Evolutionary conservation across 805 yeast species (phyloP).

Genomic region (Kazachstania martiniae): DNA sequence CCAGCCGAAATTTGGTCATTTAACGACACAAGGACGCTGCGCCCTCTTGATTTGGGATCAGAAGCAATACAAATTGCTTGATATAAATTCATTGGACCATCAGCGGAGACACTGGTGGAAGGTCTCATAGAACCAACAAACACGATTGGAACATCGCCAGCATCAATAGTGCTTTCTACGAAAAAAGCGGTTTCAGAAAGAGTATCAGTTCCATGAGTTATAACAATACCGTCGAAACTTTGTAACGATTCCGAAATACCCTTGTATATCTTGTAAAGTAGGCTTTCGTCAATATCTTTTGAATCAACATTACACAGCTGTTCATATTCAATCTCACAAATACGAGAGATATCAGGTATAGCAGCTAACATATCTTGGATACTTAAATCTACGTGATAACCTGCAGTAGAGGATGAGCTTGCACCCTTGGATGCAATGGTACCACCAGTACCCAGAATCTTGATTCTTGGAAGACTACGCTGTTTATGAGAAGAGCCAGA

Average conservation of each 20-base stretch:
- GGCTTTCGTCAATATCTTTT: constrained; percentile 39
- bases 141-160: constrained; percentile 46
- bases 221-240: constrained; percentile 46
- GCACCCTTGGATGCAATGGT: constrained; percentile 47
- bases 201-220: constrained; percentile 66
- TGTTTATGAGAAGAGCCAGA: background rate
- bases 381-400: constrained; percentile 42
- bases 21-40: constrained; percentile 55
- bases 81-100: constrained; percentile 63
- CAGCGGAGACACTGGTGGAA: constrained; percentile 56
- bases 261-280: constrained; percentile 36
- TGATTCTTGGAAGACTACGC: constrained; percentile 29
- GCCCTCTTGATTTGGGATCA: constrained; percentile 35
- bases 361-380: constrained; percentile 40
- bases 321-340: constrained; percentile 50
- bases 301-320: constrained; percentile 55
- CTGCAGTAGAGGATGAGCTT: constrained; percentile 39
- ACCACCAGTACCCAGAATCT: constrained; percentile 49
- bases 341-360: constrained; percentile 44
- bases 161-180: constrained; percentile 37
- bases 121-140: constrained; percentile 72
- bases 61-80: constrained; percentile 61
- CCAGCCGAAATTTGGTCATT: constrained; percentile 65
- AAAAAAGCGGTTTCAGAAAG: constrained; percentile 60
- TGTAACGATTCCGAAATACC: constrained; percentile 37